Percentiles rank a stretch among this genome's conserved stretches.
These are phyloP conservation scores for Yamadazyma kitorensis DNA, from an alignment of 805 yeast species.

Conservation along the genomic window DNA sequence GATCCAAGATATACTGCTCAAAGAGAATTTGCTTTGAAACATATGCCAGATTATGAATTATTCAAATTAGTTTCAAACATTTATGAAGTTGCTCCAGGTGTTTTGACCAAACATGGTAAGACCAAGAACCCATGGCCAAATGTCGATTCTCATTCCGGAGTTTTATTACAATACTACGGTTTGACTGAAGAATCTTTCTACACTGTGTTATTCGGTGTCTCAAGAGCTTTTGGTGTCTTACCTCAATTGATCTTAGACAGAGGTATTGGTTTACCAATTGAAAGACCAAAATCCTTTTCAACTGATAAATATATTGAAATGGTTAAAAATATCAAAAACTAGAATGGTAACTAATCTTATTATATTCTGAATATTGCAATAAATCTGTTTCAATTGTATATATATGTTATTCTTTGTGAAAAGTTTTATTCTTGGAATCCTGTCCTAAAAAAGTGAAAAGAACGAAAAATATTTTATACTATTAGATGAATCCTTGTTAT, in stretches of 20 bases:
- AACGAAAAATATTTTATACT: too few relatives aligned
- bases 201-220: constrained; percentile 80
- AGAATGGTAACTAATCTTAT: too few relatives aligned
- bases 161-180: constrained; percentile 77
- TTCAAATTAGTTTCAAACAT: constrained; percentile 65
- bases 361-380: too few relatives aligned
- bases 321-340: constrained; percentile 46
- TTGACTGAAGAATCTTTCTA: constrained; percentile 69
- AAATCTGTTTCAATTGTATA: too few relatives aligned
- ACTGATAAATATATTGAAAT: constrained; percentile 88
- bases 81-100: constrained; percentile 71
- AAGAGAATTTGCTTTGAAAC: constrained; percentile 63
- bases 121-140: constrained; percentile 85
- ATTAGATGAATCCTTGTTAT: constrained; percentile 2
- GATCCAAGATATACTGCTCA: constrained; percentile 80
- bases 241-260: constrained; percentile 81
- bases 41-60: constrained; percentile 59
- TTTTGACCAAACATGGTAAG: constrained; percentile 74
- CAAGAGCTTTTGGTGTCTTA: constrained; percentile 76
- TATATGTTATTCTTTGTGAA: too few relatives aligned
- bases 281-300: constrained; percentile 86
- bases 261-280: constrained; percentile 73
- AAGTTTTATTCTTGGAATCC: not conserved
- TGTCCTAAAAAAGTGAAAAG: too few relatives aligned
- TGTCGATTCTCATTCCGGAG: constrained; percentile 79